Evolutionary conservation across 73 alveolate species (phyloP).

Genomic region (Tetrahymena elliotti): DNA sequence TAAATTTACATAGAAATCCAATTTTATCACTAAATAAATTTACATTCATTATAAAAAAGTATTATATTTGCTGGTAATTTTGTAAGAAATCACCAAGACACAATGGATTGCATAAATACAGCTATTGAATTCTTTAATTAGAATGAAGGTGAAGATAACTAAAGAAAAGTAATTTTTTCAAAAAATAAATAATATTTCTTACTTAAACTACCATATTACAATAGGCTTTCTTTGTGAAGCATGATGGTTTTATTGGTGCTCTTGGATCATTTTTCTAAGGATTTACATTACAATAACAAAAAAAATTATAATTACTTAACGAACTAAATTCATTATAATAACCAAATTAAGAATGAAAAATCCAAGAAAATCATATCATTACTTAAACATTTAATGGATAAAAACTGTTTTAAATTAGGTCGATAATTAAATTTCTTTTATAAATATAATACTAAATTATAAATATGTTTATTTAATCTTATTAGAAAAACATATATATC

Average conservation of each 20-base stretch:
- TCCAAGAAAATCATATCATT: too few relatives aligned
- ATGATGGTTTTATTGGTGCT: slow-evolving; percentile 40
- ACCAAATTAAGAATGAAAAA: not conserved
- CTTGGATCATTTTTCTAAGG: slow-evolving; percentile 19
- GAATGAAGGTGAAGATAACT: not conserved
- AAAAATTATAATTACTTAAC: not conserved
- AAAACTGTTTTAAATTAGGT: not conserved
- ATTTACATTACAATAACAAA: not conserved
- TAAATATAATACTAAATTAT: too few relatives aligned
- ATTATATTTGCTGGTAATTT: slow-evolving; percentile 34
- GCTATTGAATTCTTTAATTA: slow-evolving; percentile 22
- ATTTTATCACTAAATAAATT: not conserved
- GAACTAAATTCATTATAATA: not conserved
- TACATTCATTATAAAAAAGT: not conserved
- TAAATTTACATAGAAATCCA: not conserved
- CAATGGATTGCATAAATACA: slow-evolving; percentile 15
- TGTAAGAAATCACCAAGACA: slow-evolving; percentile 37
- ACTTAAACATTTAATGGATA: too few relatives aligned
- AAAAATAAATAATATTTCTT: not conserved
- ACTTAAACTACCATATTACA: not conserved
- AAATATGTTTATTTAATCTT: too few relatives aligned
- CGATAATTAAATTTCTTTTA: not conserved
- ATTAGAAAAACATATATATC: not conserved
- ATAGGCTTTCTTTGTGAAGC: slow-evolving; percentile 31
- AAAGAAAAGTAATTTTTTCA: not conserved